Conservation (phyloP, 345 rosid species). For the Angophora floribunda region DNA sequence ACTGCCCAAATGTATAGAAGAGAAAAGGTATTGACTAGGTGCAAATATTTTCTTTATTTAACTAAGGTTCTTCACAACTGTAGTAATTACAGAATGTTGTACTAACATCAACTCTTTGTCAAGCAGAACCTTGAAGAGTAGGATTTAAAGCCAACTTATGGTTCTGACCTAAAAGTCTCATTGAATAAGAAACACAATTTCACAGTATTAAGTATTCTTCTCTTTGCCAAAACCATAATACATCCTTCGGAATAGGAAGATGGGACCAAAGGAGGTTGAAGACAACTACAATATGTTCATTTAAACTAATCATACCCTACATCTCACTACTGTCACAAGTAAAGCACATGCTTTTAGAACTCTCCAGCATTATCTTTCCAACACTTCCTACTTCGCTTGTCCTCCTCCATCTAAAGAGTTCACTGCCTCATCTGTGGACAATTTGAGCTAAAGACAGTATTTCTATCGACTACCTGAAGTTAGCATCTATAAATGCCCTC, state of each 20-base stretch:
- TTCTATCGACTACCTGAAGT: background rate
- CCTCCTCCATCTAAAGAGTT: background rate
- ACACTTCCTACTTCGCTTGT: background rate
- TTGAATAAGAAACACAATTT: background rate
- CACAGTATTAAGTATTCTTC: background rate
- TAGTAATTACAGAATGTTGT: background rate
- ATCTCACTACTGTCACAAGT: background rate
- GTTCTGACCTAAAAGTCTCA: background rate
- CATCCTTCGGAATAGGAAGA: background rate
- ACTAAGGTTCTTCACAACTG: background rate
- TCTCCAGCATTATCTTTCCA: background rate
- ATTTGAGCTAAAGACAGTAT: background rate
- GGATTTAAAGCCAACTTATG: background rate
- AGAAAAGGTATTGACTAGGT: background rate
- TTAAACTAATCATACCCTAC: background rate
- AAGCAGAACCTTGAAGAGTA: background rate
- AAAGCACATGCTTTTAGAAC: background rate
- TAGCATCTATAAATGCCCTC: background rate
- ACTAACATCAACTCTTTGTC: background rate
- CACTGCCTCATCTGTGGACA: background rate
- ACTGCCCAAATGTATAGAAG: background rate
- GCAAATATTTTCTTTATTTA: background rate
- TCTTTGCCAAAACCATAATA: background rate
- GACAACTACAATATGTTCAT: background rate
- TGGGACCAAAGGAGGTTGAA: background rate